Base-by-base conservation (phyloP, 129 eudicot species). In the Escallonia rubra region DNA sequence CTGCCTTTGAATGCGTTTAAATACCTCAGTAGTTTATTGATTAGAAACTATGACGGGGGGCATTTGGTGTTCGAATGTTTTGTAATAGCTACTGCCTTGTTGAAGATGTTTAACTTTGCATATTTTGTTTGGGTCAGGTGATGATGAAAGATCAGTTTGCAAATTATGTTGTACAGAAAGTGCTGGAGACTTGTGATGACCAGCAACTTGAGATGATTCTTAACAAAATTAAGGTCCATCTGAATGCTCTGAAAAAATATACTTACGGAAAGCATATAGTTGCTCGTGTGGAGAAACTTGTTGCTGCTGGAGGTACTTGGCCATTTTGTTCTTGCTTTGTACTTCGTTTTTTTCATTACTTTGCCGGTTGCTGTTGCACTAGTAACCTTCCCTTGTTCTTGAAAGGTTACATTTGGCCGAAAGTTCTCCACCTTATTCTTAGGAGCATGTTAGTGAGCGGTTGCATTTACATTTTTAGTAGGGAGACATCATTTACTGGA, bases 131-230 rank as follows among this genome's bases (percentile, higher is more conserved):
- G 16, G 38, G 46, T 65, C 80, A 92, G 98, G 98, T 78, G 61
- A 89, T 92, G 98, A 92, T 92, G 98, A 92, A 92, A 52, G 98
- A 88, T 74, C 97, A 91, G 78, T 91, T 88, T 78, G 98, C 96
- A 13, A 91, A 92, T 63, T 92, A 92, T 16, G 98, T 92, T 46
- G 98, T 92, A 40, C 98, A 92, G 82, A 92, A 92, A 72, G 95
- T 92, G 60, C 83, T 88, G 75, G 96, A 92, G 67, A 93, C 98
- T 43, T 93, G 98, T 69, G 86, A 83, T 67, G 96, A 89, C 78
- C 88, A 86, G 82, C 86, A 93, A 72, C 98, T 82, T 57, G 98
- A 93, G 69, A 81, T 82, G 63, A 89, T 93, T 73, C 86, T 93
- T 55, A 75, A 81, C 15, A 86, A 96, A 61, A 93, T 93, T 6